Conservation (phyloP, 495 filamentous ascomycete genomes). For the Jackrogersella multiformis region DNA sequence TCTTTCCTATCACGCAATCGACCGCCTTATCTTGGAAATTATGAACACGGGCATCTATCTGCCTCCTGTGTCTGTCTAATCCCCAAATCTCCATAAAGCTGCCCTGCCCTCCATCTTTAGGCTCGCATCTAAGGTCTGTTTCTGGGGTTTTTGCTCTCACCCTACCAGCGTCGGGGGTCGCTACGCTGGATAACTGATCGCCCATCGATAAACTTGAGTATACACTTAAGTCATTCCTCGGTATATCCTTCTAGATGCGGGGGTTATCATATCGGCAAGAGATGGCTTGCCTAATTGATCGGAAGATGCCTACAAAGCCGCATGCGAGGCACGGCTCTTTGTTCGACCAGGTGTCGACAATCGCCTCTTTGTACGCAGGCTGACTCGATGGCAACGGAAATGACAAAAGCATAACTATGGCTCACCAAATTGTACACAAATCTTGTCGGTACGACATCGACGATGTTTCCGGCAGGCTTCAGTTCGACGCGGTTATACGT, state of each 20-base stretch:
- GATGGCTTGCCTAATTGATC: slow-evolving; percentile 34
- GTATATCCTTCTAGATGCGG: not conserved
- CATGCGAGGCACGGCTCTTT: slow-evolving; percentile 36
- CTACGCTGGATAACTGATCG: not conserved
- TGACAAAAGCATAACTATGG: slow-evolving; percentile 31
- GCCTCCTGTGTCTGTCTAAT: slow-evolving; percentile 20
- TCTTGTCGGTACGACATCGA: slow-evolving; percentile 25
- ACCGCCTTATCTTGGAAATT: slow-evolving; percentile 37
- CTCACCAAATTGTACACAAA: slow-evolving; percentile 15
- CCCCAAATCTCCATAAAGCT: slow-evolving; percentile 36
- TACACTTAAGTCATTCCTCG: not conserved
- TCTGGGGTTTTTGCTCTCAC: slow-evolving; percentile 5
- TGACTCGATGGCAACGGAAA: slow-evolving; percentile 16
- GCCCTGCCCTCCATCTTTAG: slow-evolving; percentile 22
- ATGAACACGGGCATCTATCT: slow-evolving; percentile 32
- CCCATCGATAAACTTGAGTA: not conserved
- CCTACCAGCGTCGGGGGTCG: not conserved
- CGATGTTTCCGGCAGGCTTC: slow-evolving; percentile 23
- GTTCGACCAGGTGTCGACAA: slow-evolving; percentile 22
- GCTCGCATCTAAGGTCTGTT: not conserved
- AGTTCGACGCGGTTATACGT: slow-evolving; percentile 28
- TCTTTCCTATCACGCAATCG: slow-evolving; percentile 42
- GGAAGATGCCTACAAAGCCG: slow-evolving; percentile 38
- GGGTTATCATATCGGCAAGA: not conserved
- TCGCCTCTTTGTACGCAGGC: slow-evolving; percentile 36